Base-by-base conservation (phyloP, 2,329 filamentous ascomycete species). In the Colletotrichum musicola region DNA sequence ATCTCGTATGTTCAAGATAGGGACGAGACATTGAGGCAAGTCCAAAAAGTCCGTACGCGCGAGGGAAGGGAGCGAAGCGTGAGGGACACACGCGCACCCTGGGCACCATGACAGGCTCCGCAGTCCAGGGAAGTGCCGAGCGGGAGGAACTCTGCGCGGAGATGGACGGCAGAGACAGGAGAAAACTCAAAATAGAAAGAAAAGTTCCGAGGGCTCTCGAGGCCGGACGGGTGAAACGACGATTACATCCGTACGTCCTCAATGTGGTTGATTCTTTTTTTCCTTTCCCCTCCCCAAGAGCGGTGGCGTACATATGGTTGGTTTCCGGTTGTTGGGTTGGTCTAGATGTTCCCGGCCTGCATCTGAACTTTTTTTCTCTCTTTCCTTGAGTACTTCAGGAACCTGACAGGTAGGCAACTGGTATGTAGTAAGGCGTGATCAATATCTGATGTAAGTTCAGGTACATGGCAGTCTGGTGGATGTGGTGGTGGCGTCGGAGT, bases 161-260 rank as follows among this genome's bases (percentile, higher is more conserved):
- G 55, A 68, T 55, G 42, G 38, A 50, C 54, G 30, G 47, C 62
- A 65, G 62, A 64, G 60, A 64, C 46, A 47, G n/a, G 18, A 7
- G 16, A 35, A 64, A 68, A 68, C 54, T 68, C 65, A 68, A 68
- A 64, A 68, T 35, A 54, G 53, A 65, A 46, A 46, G 18, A 46
- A 68, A 59, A 54, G 62, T 47, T 46, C 65, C 35, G 63, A 56
- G 62, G 42, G 47, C 50, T 42, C 49, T 64, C 62, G 30, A 55
- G 40, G 42, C n/a, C 40, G 47, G 12, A 30, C 16, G 53, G 47
- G 20, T 58, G 53, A 46, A 56, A 38, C 55, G 46, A 6, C 53
- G 46, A 53, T 44, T 10, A 35, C 30, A 35, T 9, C 30, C 30
- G 27, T 27, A 44, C 35, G 54, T 30, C 42, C 54, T 54, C 30